Conservation (phyloP, 352 stramenopile genomes). For the Phytophthora aleatoria region DNA sequence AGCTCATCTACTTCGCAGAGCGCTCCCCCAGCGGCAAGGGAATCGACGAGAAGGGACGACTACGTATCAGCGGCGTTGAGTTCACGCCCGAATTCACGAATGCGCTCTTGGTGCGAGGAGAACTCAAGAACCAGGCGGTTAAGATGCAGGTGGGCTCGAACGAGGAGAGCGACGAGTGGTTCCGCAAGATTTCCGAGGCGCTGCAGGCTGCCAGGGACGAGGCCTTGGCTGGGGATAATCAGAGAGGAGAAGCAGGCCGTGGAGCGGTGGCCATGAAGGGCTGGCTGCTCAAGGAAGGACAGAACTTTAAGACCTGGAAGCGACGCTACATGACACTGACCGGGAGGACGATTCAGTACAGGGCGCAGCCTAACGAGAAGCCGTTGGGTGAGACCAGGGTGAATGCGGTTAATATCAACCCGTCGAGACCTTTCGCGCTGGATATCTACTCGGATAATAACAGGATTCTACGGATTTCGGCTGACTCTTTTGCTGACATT, state of each 20-base stretch:
- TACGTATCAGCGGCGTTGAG: constrained; percentile 63
- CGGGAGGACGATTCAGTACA: constrained; percentile 69
- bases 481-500: constrained; percentile 71
- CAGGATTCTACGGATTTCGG: constrained; percentile 73
- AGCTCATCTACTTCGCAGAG: constrained; percentile 82
- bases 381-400: constrained; percentile 69
- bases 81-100: constrained; percentile 74
- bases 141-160: constrained; percentile 75
- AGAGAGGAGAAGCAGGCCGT: background rate
- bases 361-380: constrained; percentile 52
- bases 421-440: constrained; percentile 63
- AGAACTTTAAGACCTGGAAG: constrained; percentile 91
- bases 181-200: constrained; percentile 50
- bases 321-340: constrained; percentile 77
- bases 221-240: constrained; percentile 6
- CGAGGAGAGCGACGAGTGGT: constrained; percentile 66
- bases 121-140: constrained; percentile 76
- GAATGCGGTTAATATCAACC: constrained; percentile 77
- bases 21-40: constrained; percentile 73
- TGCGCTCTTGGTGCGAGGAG: constrained; percentile 58
- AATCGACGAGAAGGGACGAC: constrained; percentile 75
- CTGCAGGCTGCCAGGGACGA: constrained; percentile 32
- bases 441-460: constrained; percentile 86
- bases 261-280: constrained; percentile 58
- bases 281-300: constrained; percentile 83